Evolutionary conservation across 768 basidiomycete species (phyloP).

Genomic region (Phaeotremella skinneri): DNA sequence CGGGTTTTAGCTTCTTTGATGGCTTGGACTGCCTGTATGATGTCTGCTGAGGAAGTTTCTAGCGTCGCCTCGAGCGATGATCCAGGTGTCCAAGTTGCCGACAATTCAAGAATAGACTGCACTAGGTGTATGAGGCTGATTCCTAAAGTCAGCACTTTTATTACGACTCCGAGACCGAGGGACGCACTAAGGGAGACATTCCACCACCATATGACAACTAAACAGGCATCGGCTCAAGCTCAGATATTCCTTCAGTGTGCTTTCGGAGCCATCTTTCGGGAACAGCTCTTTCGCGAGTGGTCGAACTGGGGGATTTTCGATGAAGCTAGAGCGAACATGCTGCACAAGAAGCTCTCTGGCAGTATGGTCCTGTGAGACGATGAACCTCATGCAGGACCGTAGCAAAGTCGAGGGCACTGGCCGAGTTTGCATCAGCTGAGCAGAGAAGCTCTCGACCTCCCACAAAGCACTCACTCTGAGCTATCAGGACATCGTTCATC

Average conservation of each 20-base stretch:
- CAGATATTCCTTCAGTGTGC: not conserved
- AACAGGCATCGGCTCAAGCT: not conserved
- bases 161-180: not conserved
- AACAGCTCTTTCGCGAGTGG: conserved; percentile 1
- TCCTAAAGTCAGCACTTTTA: not conserved
- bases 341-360: not conserved
- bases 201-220: not conserved
- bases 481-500: conserved; percentile 11
- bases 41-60: conserved; percentile 1
- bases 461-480: not conserved
- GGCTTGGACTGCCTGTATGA: conserved; percentile 7
- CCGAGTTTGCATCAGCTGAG: not conserved
- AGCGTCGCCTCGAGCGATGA: not conserved
- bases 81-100: not conserved
- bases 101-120: not conserved
- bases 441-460: no score
- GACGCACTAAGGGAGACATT: not conserved
- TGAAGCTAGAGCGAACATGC: not conserved
- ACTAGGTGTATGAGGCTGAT: conserved; percentile 2
- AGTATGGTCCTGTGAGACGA: not conserved
- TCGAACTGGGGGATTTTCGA: not conserved
- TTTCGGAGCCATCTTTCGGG: conserved; percentile 2
- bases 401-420: conserved; percentile 3
- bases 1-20: conserved; percentile 3
- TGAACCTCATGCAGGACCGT: not conserved